These are phyloP conservation scores for Suhomyces maxii DNA, from an alignment of 1,139 yeast genomes.

Conservation along the genomic window DNA sequence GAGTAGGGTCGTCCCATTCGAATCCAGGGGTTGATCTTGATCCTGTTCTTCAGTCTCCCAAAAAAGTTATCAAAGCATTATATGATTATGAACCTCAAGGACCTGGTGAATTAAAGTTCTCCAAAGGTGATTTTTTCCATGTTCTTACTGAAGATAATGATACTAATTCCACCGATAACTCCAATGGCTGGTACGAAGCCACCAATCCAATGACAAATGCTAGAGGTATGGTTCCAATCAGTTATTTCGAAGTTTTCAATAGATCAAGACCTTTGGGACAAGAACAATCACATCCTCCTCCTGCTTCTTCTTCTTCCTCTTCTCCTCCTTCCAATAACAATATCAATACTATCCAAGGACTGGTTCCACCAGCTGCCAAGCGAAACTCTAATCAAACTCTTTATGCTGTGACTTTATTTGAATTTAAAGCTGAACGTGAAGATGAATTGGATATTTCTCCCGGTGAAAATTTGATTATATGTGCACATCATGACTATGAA, in stretches of 20 bases:
- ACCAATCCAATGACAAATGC: slow-evolving; percentile 77
- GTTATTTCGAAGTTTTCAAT: slow-evolving; percentile 78
- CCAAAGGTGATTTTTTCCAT: slow-evolving; percentile 85
- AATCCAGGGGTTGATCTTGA: slow-evolving; percentile 14
- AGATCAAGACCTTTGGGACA: slow-evolving; percentile 43
- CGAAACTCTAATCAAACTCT: slow-evolving; percentile 35
- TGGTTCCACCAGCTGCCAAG: slow-evolving; percentile 1
- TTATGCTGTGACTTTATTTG: slow-evolving; percentile 60
- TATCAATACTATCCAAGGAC: slow-evolving; percentile 3
- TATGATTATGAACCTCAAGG: slow-evolving; percentile 78
- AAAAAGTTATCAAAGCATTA: slow-evolving; percentile 80
- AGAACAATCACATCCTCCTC: slow-evolving; percentile 1
- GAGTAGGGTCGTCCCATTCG: slow-evolving; percentile 26
- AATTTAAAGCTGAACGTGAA: slow-evolving; percentile 82
- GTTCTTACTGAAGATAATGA: slow-evolving; percentile 65
- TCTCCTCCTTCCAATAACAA: slow-evolving; percentile 6
- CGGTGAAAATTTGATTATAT: slow-evolving; percentile 87
- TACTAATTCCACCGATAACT: slow-evolving; percentile 27
- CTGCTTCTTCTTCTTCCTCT: too few relatives aligned
- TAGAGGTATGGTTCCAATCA: slow-evolving; percentile 84
- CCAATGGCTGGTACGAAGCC: slow-evolving; percentile 82
- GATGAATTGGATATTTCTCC: slow-evolving; percentile 84
- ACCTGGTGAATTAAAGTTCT: slow-evolving; percentile 76
- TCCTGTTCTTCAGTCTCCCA: slow-evolving; percentile 53
- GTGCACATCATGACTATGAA: slow-evolving; percentile 94